Percentiles rank a stretch among this genome's conserved stretches.
Conservation (phyloP, 108 stramenopile genomes). For the Skeletonema tropicum region DNA sequence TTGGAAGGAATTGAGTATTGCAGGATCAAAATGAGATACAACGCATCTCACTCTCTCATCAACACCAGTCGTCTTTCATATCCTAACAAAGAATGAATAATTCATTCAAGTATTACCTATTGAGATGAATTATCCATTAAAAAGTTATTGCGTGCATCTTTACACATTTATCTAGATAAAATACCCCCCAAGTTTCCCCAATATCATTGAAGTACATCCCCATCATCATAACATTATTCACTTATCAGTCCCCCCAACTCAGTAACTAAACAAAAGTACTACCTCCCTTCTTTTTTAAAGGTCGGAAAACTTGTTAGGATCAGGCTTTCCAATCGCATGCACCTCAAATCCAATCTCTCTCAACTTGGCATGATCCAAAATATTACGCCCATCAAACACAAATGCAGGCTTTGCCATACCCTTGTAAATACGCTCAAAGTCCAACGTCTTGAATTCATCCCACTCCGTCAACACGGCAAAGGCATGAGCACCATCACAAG, state of each 20-base stretch:
- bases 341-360: slow-evolving; percentile 99
- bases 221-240: too few species aligned
- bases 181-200: background rate
- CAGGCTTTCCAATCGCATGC: slow-evolving; percentile 94
- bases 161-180: too few species aligned
- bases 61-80: too few species aligned
- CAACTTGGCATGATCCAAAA: slow-evolving; percentile 88
- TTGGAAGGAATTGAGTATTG: too few species aligned
- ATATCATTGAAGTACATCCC: background rate
- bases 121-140: too few species aligned
- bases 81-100: too few species aligned
- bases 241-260: background rate
- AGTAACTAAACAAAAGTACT: too few species aligned
- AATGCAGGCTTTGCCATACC: slow-evolving; percentile 99
- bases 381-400: slow-evolving; percentile 97
- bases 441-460: slow-evolving; percentile 98
- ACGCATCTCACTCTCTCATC: too few species aligned
- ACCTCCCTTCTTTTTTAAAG: slow-evolving; percentile 37
- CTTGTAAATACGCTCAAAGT: slow-evolving; percentile 91
- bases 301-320: slow-evolving; percentile 80
- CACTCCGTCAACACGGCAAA: slow-evolving; percentile 98
- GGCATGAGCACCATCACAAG: slow-evolving; percentile 96
- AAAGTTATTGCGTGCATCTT: too few species aligned
- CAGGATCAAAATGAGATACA: too few species aligned
- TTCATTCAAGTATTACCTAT: too few species aligned